Percentiles rank a stretch among this genome's conserved stretches.
Evolutionary conservation across 345 rosid genomes (phyloP).

Genomic region (Microcos paniculata): DNA sequence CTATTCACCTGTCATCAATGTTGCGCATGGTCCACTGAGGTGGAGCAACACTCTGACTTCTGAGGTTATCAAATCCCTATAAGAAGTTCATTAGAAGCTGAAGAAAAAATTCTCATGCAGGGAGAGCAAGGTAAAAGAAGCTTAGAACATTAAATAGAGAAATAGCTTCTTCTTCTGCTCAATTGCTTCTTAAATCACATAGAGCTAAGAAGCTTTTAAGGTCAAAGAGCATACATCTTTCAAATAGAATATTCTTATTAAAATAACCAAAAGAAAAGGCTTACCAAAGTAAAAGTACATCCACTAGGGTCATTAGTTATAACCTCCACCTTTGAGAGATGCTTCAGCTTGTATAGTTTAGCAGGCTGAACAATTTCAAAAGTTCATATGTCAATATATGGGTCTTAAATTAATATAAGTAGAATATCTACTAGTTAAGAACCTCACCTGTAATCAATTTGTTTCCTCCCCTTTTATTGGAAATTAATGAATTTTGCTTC

Average conservation of each 20-base stretch:
- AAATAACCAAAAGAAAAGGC: constrained; percentile 6
- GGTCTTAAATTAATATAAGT: neutral
- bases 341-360: constrained; percentile 91
- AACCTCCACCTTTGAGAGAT: constrained; percentile 95
- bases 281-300: constrained; percentile 93
- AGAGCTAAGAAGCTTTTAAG: neutral
- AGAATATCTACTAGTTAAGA: neutral
- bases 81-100: constrained; percentile 36
- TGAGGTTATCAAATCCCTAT: constrained; percentile 98
- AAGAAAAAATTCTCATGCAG: neutral
- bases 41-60: constrained; percentile 96
- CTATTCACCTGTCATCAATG: constrained; percentile 77
- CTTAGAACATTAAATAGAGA: neutral
- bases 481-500: neutral
- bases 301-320: constrained; percentile 94
- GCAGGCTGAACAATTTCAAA: constrained; percentile 64
- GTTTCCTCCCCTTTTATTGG: neutral
- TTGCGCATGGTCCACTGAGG: constrained; percentile 99
- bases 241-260: neutral
- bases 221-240: constrained; percentile 13
- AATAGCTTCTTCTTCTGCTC: constrained; percentile 9
- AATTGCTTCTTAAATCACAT: constrained; percentile 20
- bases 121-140: neutral
- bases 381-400: constrained; percentile 18
- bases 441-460: neutral